Percentiles rank a stretch among this genome's conserved stretches.
Conservation (phyloP, 345 rosid genomes). For the Pelargonium nanum region DNA sequence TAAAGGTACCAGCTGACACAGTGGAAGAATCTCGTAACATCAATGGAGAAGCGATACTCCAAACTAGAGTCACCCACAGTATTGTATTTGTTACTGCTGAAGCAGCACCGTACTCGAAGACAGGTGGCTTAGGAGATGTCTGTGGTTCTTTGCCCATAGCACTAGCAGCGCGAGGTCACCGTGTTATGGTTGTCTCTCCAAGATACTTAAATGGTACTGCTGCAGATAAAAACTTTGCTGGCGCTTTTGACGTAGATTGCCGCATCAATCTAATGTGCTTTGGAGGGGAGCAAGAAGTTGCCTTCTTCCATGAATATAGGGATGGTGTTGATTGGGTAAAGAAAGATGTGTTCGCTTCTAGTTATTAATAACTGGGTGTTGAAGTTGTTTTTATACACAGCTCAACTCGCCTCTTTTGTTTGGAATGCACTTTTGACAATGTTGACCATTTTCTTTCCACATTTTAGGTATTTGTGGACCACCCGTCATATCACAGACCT, state of each 20-base stretch:
- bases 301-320: constrained; percentile 79
- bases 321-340: constrained; percentile 95
- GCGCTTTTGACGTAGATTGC: constrained; percentile 36
- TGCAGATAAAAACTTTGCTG: constrained; percentile 39
- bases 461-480: constrained; percentile 78
- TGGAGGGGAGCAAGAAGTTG: constrained; percentile 64
- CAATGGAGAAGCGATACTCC: constrained; percentile 18
- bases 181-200: constrained; percentile 93
- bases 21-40: constrained; percentile 26
- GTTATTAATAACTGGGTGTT: no score
- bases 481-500: constrained; percentile 73
- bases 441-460: no score
- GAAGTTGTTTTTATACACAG: background rate
- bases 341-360: background rate
- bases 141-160: constrained; percentile 91
- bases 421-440: no score
- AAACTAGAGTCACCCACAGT: constrained; percentile 31
- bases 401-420: background rate
- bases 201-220: constrained; percentile 54
- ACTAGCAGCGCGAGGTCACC: constrained; percentile 69
- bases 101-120: constrained; percentile 95
- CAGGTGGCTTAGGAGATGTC: constrained; percentile 95
- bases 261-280: constrained; percentile 51
- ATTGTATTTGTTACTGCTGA: constrained; percentile 80
- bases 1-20: constrained; percentile 8